Evolutionary conservation across 441 rosid genomes (phyloP).

Genomic region (Erodium moschatum): DNA sequence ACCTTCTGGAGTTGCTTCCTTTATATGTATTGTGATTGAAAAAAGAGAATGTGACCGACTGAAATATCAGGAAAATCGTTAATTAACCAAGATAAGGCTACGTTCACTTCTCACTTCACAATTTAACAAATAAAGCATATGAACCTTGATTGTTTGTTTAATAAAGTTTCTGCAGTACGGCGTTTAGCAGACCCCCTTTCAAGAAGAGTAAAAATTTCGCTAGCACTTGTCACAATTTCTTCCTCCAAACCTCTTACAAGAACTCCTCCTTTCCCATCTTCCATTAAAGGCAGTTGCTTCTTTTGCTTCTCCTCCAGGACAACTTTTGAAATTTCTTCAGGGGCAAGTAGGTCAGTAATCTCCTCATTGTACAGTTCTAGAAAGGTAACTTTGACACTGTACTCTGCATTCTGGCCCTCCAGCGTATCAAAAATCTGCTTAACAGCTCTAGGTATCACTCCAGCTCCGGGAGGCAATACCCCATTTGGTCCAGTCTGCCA

Average conservation of each 20-base stretch:
- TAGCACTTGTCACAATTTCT: slow-evolving; percentile 85
- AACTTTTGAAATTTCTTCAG: slow-evolving; percentile 68
- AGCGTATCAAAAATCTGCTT: slow-evolving; percentile 82
- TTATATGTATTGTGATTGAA: slow-evolving; percentile 91
- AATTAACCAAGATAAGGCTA: neutral
- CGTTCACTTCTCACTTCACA: neutral
- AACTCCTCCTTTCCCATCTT: slow-evolving; percentile 98
- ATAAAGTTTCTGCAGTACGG: slow-evolving; percentile 96
- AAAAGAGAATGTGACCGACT: slow-evolving; percentile 97
- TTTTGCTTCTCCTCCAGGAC: slow-evolving; percentile 78
- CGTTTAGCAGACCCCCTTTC: slow-evolving; percentile 96
- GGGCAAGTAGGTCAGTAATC: slow-evolving; percentile 87
- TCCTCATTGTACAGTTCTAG: slow-evolving; percentile 96
- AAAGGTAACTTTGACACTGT: slow-evolving; percentile 93
- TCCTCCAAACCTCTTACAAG: slow-evolving; percentile 92
- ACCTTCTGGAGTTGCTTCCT: slow-evolving; percentile 94
- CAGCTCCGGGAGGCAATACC: slow-evolving; percentile 89
- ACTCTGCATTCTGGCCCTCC: slow-evolving; percentile 88
- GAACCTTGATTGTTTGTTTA: slow-evolving; percentile 63
- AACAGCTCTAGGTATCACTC: slow-evolving; percentile 95
- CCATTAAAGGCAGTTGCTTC: slow-evolving; percentile 96
- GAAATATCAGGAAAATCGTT: slow-evolving; percentile 15
- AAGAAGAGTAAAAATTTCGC: slow-evolving; percentile 90
- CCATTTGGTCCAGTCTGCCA: slow-evolving; percentile 54
- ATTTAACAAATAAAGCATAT: neutral